These are phyloP conservation scores for Talaromyces sp. DNA, from an alignment of 2,329 filamentous ascomycete species.

Conservation along the genomic window DNA sequence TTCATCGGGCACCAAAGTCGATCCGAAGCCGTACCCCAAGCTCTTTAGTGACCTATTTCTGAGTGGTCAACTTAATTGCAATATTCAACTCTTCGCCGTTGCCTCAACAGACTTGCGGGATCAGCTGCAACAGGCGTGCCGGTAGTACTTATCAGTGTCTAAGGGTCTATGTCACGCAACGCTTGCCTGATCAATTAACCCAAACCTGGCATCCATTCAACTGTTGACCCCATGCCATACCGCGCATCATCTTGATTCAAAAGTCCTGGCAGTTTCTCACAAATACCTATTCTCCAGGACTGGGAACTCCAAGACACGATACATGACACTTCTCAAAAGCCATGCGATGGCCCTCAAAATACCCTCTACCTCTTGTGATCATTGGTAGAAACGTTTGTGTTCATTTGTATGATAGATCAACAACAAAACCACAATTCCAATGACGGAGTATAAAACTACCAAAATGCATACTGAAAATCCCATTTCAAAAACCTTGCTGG, in stretches of 20 bases:
- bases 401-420: slow-evolving; percentile 7
- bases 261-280: too few species aligned
- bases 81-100: too few species aligned
- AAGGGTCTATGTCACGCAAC: too few species aligned
- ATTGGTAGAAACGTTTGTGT: background rate
- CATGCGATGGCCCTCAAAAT: background rate
- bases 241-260: too few species aligned
- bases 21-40: background rate
- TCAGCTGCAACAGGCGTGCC: too few species aligned
- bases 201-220: too few species aligned
- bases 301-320: background rate
- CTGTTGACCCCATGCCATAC: too few species aligned
- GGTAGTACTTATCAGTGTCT: too few species aligned
- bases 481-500: slow-evolving; percentile 60
- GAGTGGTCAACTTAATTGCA: background rate
- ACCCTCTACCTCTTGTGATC: background rate
- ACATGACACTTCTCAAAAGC: background rate
- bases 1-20: background rate
- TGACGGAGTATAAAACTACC: slow-evolving; percentile 1
- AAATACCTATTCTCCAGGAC: too few species aligned
- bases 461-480: slow-evolving; percentile 1
- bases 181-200: too few species aligned
- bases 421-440: background rate
- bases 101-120: too few species aligned
- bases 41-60: background rate